phyloP scores from a whole-genome alignment of 208 protist genomes.

The Borovskyia barvae region DNA sequence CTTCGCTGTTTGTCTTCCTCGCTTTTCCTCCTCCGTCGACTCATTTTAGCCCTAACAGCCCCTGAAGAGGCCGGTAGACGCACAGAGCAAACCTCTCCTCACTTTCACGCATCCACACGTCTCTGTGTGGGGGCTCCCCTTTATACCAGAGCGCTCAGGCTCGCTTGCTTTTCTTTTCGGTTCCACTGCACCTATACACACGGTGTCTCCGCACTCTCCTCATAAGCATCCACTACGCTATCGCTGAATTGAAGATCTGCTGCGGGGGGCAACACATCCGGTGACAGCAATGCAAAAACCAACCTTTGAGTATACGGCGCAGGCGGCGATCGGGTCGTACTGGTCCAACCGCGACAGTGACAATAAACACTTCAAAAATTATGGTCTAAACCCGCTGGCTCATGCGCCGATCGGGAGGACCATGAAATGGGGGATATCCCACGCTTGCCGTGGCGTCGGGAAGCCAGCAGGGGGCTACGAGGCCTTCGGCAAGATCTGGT shows the following conservation, averaged over 20 bases:
- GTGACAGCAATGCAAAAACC: too few species aligned
- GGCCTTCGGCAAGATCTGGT: constrained; percentile 40
- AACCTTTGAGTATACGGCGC: constrained; percentile 10
- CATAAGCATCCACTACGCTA: too few species aligned
- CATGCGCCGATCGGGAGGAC: neutral
- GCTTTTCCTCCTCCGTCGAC: neutral
- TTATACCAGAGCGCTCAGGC: too few species aligned
- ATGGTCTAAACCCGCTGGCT: constrained; percentile 4
- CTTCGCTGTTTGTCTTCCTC: neutral
- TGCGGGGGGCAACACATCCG: too few species aligned
- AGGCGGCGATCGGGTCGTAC: constrained; percentile 21
- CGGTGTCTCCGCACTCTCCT: too few species aligned
- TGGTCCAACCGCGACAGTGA: constrained; percentile 52
- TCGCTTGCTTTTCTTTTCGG: too few species aligned
- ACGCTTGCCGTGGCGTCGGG: constrained; percentile 6
- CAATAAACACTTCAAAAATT: constrained; percentile 61
- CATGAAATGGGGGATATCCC: constrained; percentile 18
- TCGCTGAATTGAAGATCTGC: too few species aligned
- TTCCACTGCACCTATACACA: too few species aligned
- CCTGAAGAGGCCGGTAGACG: too few species aligned
- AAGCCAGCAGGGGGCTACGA: constrained; percentile 38
- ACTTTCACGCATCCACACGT: too few species aligned
- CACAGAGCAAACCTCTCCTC: too few species aligned
- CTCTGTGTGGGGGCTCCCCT: too few species aligned
- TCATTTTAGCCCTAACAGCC: neutral